A percentile compares a stretch with the other conserved stretches of the same genome.
These are phyloP conservation scores for Ailanthus altissimus DNA, from an alignment of 345 rosid genomes.

Conservation along the genomic window DNA sequence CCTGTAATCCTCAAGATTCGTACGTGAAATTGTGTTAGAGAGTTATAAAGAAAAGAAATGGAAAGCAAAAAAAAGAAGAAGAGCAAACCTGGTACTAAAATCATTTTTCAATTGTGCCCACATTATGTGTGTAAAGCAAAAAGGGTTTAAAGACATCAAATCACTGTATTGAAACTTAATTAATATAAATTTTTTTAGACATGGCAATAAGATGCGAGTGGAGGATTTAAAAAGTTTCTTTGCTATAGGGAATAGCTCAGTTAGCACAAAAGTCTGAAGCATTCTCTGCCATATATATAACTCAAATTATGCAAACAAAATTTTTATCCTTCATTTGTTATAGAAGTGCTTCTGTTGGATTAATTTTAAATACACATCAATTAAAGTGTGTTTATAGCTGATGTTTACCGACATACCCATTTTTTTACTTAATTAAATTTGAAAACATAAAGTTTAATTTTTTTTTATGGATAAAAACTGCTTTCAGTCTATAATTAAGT, in stretches of 20 bases:
- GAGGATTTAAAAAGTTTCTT: background rate
- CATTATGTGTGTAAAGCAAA: background rate
- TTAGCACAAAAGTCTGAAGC: background rate
- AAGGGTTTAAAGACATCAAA: background rate
- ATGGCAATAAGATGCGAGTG: slow-evolving; percentile 1
- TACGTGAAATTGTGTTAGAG: background rate
- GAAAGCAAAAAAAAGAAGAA: background rate
- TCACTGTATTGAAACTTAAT: background rate
- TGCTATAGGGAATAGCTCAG: background rate
- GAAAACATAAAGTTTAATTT: too few species aligned
- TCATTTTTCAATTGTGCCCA: too few species aligned
- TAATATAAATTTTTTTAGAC: background rate
- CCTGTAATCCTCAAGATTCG: background rate
- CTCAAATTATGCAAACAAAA: background rate
- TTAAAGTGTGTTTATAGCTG: too few species aligned
- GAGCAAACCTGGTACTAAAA: too few species aligned
- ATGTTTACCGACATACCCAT: too few species aligned
- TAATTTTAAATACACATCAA: too few species aligned
- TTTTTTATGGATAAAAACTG: too few species aligned
- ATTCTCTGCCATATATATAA: background rate
- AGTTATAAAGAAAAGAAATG: too few species aligned
- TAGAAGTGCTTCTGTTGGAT: too few species aligned
- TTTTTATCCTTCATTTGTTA: too few species aligned
- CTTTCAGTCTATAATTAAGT: too few species aligned
- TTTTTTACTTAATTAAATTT: too few species aligned